Percentiles rank a stretch among this genome's conserved stretches.
Conservation (phyloP, 73 alveolate species). For the Uronychia setigera region DNA sequence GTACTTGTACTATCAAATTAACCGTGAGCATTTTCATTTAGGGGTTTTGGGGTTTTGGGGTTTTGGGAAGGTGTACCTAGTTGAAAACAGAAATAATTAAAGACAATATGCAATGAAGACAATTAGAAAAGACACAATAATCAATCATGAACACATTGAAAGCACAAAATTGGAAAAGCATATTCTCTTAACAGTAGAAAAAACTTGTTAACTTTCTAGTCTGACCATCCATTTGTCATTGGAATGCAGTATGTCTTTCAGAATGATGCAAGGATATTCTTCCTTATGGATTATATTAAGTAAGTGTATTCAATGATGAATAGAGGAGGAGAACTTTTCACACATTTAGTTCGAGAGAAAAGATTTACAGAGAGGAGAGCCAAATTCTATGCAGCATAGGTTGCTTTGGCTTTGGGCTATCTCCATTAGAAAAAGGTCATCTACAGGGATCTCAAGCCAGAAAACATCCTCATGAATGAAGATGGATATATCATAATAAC, state of each 20-base stretch:
- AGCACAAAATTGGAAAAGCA: constrained; percentile 90
- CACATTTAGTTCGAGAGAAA: constrained; percentile 80
- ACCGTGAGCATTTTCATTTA: too few species aligned
- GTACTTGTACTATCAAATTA: too few species aligned
- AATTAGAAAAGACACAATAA: constrained; percentile 84
- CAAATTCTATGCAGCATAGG: constrained; percentile 83
- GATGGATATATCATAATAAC: constrained; percentile 81
- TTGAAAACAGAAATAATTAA: constrained; percentile 68
- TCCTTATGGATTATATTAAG: constrained; percentile 52
- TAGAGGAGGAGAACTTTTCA: constrained; percentile 95
- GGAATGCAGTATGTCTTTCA: constrained; percentile 87
- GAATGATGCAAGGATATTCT: constrained; percentile 71
- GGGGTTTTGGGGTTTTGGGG: not conserved
- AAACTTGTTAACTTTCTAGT: not conserved
- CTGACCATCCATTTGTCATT: constrained; percentile 90
- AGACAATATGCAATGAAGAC: constrained; percentile 89
- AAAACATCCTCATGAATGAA: constrained; percentile 78
- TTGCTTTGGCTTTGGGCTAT: constrained; percentile 81
- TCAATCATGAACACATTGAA: constrained; percentile 84
- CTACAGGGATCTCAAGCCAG: constrained; percentile 92
- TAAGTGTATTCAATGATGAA: constrained; percentile 87
- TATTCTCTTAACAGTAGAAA: constrained; percentile 60
- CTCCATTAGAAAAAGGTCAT: constrained; percentile 74
- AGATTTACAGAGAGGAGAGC: constrained; percentile 87
- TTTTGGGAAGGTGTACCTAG: constrained; percentile 89